phyloP scores from a whole-genome alignment of 108 stramenopile genomes.

The Cyclotella baltica region DNA sequence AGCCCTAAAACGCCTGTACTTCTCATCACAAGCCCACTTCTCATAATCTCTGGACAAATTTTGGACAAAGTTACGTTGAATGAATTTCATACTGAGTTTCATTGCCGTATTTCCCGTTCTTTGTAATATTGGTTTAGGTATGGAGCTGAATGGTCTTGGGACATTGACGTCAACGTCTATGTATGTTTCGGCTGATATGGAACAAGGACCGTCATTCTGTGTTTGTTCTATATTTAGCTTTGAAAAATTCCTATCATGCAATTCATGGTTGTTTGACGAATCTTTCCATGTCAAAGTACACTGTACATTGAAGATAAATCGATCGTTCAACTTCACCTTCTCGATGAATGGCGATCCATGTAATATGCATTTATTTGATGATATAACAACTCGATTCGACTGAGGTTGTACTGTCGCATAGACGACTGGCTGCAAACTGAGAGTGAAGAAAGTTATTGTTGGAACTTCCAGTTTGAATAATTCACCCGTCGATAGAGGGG shows the following conservation, averaged over 20 bases:
- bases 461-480: constrained; percentile 53
- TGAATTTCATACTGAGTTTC: constrained; percentile 43
- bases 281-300: constrained; percentile 39
- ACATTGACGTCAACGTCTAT: constrained; percentile 56
- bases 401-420: constrained; percentile 42
- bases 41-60: constrained; percentile 50
- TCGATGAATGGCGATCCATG: constrained; percentile 54
- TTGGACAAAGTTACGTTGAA: constrained; percentile 38
- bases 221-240: not conserved
- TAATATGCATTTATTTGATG: constrained; percentile 42
- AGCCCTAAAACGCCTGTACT: constrained; percentile 44
- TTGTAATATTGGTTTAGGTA: constrained; percentile 43
- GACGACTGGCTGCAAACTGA: constrained; percentile 48
- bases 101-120: constrained; percentile 47
- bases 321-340: constrained; percentile 50
- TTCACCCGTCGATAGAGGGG: not conserved
- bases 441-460: constrained; percentile 46
- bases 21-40: constrained; percentile 43
- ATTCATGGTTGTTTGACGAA: not conserved
- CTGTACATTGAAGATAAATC: constrained; percentile 43
- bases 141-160: constrained; percentile 44
- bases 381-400: constrained; percentile 33
- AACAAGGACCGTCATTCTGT: not conserved
- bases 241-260: not conserved
- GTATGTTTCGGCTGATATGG: constrained; percentile 36